Percentiles rank a stretch among this genome's conserved stretches.
These are phyloP conservation scores for Penicillium sp. DNA, from an alignment of 2,329 filamentous ascomycete species.

Conservation along the genomic window DNA sequence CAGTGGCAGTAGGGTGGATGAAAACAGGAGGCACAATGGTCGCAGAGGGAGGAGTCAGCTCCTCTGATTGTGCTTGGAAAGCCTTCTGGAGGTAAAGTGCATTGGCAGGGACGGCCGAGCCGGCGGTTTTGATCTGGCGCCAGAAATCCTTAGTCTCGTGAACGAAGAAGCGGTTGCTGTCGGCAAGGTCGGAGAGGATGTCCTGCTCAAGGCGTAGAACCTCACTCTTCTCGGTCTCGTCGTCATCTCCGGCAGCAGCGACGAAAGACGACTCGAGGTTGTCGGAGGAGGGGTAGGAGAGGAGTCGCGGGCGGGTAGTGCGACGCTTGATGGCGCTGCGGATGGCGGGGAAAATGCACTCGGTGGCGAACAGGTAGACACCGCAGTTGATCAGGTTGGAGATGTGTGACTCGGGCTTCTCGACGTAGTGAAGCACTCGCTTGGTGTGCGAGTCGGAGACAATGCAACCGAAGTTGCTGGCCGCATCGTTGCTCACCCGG, in stretches of 20 bases:
- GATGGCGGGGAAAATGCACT: slow-evolving; percentile 96
- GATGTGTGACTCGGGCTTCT: slow-evolving; percentile 97
- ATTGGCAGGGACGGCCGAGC: slow-evolving; percentile 94
- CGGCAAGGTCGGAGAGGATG: slow-evolving; percentile 90
- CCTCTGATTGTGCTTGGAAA: slow-evolving; percentile 77
- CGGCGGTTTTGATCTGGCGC: slow-evolving; percentile 99
- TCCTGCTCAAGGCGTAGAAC: slow-evolving; percentile 96
- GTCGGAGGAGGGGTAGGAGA: slow-evolving; percentile 95
- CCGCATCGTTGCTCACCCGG: slow-evolving; percentile 84
- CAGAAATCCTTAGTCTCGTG: slow-evolving; percentile 99
- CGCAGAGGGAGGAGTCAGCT: slow-evolving; percentile 80
- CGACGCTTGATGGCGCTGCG: slow-evolving; percentile 93
- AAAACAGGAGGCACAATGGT: slow-evolving; percentile 92
- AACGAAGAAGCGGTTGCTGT: slow-evolving; percentile 97
- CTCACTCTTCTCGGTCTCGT: slow-evolving; percentile 76
- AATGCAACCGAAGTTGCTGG: slow-evolving; percentile 96
- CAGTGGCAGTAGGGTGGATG: slow-evolving; percentile 87
- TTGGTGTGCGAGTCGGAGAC: slow-evolving; percentile 92
- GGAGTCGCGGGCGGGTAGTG: slow-evolving; percentile 83
- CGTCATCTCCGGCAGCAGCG: slow-evolving; percentile 67
- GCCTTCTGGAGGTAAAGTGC: slow-evolving; percentile 96
- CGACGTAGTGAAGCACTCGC: slow-evolving; percentile 96
- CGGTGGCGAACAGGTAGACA: slow-evolving; percentile 94
- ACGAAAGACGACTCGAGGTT: slow-evolving; percentile 76
- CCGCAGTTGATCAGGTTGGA: slow-evolving; percentile 99